These are phyloP conservation scores for Melaleuca alternifolia DNA, from an alignment of 345 rosid species.

Conservation along the genomic window DNA sequence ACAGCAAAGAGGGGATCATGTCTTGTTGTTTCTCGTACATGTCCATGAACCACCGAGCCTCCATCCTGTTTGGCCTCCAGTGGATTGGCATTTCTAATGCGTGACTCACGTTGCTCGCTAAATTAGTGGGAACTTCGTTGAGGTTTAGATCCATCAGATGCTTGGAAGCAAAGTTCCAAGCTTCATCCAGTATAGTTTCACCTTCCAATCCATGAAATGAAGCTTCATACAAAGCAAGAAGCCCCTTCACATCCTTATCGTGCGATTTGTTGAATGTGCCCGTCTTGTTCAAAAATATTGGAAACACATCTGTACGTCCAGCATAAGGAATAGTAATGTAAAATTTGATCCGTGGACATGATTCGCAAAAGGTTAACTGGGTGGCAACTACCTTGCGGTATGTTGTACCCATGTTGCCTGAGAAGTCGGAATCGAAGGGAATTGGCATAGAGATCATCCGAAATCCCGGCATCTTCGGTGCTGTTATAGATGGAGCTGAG, in stretches of 20 bases:
- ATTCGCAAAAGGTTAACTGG: background rate
- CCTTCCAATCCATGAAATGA: conserved; percentile 3
- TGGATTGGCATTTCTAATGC: conserved; percentile 8
- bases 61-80: conserved; percentile 2
- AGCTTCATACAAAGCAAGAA: conserved; percentile 17
- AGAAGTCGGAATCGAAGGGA: conserved; percentile 7
- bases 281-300: conserved; percentile 1
- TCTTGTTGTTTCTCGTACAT: background rate
- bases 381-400: conserved; percentile 11
- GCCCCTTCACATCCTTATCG: conserved; percentile 2
- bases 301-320: background rate
- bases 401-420: conserved; percentile 9
- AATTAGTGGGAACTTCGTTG: background rate
- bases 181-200: conserved; percentile 3
- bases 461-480: background rate
- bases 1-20: background rate
- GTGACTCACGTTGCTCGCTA: conserved; percentile 1
- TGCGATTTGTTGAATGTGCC: background rate
- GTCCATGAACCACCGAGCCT: conserved; percentile 5
- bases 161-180: background rate
- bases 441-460: background rate
- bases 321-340: background rate
- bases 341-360: background rate
- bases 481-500: background rate
- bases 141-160: background rate